phyloP scores from a whole-genome alignment of 345 rosid species.

The Clarkia xantiana region DNA sequence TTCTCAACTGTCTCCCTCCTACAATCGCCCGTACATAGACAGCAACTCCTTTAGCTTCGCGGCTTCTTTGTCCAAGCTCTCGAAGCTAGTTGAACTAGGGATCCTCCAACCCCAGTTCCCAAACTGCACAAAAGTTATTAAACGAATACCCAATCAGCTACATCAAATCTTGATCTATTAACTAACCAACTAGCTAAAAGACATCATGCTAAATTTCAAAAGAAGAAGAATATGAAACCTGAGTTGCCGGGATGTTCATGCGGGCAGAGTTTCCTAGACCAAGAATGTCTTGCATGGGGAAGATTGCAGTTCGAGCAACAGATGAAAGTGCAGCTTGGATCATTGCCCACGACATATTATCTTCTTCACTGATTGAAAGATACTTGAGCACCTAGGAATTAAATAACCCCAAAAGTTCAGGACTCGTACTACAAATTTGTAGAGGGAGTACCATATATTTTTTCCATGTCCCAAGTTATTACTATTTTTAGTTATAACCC shows the following conservation, averaged over 20 bases:
- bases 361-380: conserved; percentile 38
- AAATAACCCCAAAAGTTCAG: neutral
- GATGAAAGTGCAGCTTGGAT: conserved; percentile 57
- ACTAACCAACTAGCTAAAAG: neutral
- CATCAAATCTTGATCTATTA: neutral
- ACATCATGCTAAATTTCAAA: neutral
- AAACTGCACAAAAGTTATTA: conserved; percentile 20
- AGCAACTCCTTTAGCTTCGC: conserved; percentile 34
- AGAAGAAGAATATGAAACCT: conserved; percentile 20
- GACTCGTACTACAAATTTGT: too few species aligned
- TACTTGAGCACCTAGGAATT: conserved; percentile 45
- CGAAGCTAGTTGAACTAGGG: conserved; percentile 49
- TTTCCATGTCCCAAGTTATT: too few species aligned
- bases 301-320: conserved; percentile 54
- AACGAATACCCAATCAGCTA: neutral
- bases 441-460: too few species aligned
- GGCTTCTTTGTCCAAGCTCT: conserved; percentile 44
- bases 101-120: conserved; percentile 97
- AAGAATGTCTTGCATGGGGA: conserved; percentile 89
- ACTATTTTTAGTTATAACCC: too few species aligned
- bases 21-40: conserved; percentile 47
- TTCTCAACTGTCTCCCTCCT: neutral
- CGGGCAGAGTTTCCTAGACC: conserved; percentile 68
- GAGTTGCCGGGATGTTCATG: conserved; percentile 87
- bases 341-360: conserved; percentile 48